A percentile compares a stretch with the other conserved stretches of the same genome.
Conservation (phyloP, 1,284 basidiomycete genomes). For the Melampsora larici-populina region DNA sequence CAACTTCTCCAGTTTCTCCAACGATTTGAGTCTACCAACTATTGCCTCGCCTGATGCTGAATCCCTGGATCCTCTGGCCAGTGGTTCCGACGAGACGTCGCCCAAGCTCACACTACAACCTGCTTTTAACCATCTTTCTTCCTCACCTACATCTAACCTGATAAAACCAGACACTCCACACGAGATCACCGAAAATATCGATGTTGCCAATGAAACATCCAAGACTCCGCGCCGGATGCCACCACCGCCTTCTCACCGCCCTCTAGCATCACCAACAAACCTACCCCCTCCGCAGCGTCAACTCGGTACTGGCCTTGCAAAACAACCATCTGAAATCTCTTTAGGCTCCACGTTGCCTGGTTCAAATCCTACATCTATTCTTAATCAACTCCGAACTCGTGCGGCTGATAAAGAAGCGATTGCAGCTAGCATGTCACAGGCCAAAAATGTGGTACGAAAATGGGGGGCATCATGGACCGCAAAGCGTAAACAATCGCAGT, state of each 20-base stretch:
- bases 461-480: slow-evolving; percentile 71
- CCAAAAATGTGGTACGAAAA: slow-evolving; percentile 78
- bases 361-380: slow-evolving; percentile 42
- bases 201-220: slow-evolving; percentile 5
- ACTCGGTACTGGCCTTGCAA: neutral
- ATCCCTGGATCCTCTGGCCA: slow-evolving; percentile 24
- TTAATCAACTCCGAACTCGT: slow-evolving; percentile 59
- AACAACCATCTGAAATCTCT: neutral
- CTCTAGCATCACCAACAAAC: slow-evolving; percentile 13
- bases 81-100: slow-evolving; percentile 19
- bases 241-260: slow-evolving; percentile 33
- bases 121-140: neutral
- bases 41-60: slow-evolving; percentile 9
- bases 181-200: neutral
- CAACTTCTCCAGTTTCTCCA: neutral
- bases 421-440: slow-evolving; percentile 57
- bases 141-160: neutral
- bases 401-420: slow-evolving; percentile 68
- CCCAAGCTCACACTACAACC: slow-evolving; percentile 36
- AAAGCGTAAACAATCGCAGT: slow-evolving; percentile 48
- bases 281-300: slow-evolving; percentile 32
- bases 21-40: neutral
- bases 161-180: slow-evolving; percentile 2
- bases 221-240: slow-evolving; percentile 7
- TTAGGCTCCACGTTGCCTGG: slow-evolving; percentile 8